Evolutionary conservation across 805 yeast genomes (phyloP).

Genomic region (Pichia manshurica): DNA sequence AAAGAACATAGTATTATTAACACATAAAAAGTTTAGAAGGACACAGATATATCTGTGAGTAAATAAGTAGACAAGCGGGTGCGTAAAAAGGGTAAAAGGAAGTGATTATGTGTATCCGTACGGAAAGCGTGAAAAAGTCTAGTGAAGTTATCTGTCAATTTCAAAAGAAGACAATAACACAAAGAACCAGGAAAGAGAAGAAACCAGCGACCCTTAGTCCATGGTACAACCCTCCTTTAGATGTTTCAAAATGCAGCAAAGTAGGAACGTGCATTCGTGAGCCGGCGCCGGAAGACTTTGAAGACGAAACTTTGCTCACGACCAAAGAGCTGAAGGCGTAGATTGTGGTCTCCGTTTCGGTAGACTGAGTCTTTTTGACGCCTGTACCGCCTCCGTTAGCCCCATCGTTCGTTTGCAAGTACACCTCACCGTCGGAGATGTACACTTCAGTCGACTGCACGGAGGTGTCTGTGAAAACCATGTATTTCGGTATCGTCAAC

Average conservation of each 20-base stretch:
- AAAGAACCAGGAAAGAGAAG: background rate
- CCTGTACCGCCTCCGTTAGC: background rate
- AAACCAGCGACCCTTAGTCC: background rate
- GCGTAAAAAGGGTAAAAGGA: too few species aligned
- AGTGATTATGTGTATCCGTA: too few species aligned
- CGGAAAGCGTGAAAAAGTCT: too few species aligned
- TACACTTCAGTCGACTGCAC: constrained; percentile 15
- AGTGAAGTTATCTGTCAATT: too few species aligned
- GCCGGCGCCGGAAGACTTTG: constrained; percentile 2
- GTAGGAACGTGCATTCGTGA: background rate
- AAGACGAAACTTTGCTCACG: background rate
- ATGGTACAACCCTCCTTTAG: background rate
- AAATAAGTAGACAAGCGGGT: too few species aligned
- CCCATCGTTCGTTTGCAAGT: constrained; percentile 15
- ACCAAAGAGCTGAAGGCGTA: constrained; percentile 15
- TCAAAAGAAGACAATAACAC: too few species aligned
- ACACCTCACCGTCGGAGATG: constrained; percentile 30
- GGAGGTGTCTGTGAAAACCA: constrained; percentile 15
- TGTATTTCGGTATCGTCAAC: constrained; percentile 21
- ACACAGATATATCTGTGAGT: too few species aligned
- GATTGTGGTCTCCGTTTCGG: constrained; percentile 7
- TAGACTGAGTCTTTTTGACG: background rate
- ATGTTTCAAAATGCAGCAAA: background rate
- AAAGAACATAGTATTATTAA: too few species aligned
- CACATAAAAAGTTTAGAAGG: too few species aligned